Evolutionary conservation across 495 filamentous ascomycete genomes (phyloP), one percentile per base, ranked within the genome.

Genomic region (Podospora pseudopauciseta): DNA sequence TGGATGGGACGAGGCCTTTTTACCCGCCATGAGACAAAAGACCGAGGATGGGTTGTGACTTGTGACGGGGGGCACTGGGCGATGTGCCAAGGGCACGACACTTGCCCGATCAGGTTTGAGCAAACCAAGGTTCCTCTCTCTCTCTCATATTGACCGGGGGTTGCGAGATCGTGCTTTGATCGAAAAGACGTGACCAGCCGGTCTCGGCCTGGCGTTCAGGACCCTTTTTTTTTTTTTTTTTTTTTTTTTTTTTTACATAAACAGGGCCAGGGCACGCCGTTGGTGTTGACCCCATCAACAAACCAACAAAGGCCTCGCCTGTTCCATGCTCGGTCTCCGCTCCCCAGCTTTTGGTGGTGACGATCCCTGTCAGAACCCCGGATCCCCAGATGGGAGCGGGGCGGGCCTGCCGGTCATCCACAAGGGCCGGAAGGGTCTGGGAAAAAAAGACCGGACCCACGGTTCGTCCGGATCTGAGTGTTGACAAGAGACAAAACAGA

Each of bases 291-390:
- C 55, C 18, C 9, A 23, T 23, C 23, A 1, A 23, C 23, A 23
- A 23, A 23, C 23, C 54, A 0, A 18, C 34, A 39, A 39, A 39
- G 34, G 34, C 11, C 39, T 49, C 39, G 39, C 39, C 39, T 49
- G 55, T 19, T 58, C 55, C n/a, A n/a, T 58, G 55, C 55, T 58
- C 55, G 19, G 55, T 58, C 55, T 26, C 55, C 55, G 55, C 23
- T 26, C 55, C 55, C 55, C 55, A 58, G 55, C 55, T 58, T 58
- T 58, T 58, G 55, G 9, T 58, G 23, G 6, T 26, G 55, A 20
- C 15, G 0, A 49, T 49, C 39, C 39, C 39, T 49, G 39, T 49
- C 39, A 58, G 23, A 26, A 58, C n/a, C 23, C 55, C 55, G 19
- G 55, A 49, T 49, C 39, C 39, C 39, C 39, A 49, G 39, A 49